These are phyloP conservation scores for Coffea canephora DNA, from an alignment of 257 asterid genomes.

Conservation along the genomic window DNA sequence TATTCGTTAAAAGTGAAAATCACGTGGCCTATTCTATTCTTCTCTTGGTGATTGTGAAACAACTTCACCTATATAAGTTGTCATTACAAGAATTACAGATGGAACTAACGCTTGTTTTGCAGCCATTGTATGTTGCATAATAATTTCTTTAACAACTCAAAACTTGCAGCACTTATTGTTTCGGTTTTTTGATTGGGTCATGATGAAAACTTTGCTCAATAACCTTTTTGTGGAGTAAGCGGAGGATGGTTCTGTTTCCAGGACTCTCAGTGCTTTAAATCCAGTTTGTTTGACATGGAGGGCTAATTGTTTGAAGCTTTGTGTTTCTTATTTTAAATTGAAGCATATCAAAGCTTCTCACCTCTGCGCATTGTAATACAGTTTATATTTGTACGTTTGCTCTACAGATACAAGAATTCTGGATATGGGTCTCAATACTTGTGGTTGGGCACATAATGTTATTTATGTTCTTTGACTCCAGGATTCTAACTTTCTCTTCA, in stretches of 20 bases:
- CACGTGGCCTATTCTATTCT: not conserved
- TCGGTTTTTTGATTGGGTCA: not conserved
- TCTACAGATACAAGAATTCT: not conserved
- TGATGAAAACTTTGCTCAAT: not conserved
- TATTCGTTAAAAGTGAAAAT: not conserved
- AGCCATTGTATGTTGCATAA: not conserved
- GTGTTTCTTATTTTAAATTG: not conserved
- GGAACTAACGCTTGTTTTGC: not conserved
- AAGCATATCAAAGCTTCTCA: not conserved
- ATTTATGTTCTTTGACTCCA: not conserved
- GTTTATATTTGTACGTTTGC: not conserved
- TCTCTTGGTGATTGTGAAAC: not conserved
- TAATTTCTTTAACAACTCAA: no score
- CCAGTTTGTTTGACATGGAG: not conserved
- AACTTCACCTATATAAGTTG: no score
- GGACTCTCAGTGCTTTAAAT: not conserved
- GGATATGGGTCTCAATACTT: not conserved
- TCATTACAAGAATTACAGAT: not conserved
- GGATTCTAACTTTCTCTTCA: not conserved
- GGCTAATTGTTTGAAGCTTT: not conserved
- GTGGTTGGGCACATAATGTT: not conserved
- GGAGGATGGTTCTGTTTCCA: not conserved
- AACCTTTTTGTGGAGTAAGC: not conserved
- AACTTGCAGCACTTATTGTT: no score
- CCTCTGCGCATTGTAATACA: not conserved